phyloP scores from a whole-genome alignment of 2,329 filamentous ascomycete genomes.

The Aspergillaceae sp. region DNA sequence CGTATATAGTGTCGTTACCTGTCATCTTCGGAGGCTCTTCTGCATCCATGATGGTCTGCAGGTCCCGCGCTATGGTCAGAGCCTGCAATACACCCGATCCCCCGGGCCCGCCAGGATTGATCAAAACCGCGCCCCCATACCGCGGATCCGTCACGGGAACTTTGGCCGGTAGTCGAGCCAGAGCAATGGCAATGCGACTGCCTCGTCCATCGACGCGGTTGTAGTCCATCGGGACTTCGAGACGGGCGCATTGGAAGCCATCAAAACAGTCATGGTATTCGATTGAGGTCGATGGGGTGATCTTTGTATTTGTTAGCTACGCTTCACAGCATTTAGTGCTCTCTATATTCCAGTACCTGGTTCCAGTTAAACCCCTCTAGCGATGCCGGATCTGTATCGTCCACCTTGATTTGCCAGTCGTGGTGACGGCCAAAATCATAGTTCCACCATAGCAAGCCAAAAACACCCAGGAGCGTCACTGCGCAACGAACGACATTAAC shows the following conservation, averaged over 20 bases:
- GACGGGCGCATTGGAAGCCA: slow-evolving; percentile 41
- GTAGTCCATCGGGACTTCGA: slow-evolving; percentile 44
- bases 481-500: not conserved
- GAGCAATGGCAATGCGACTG: slow-evolving; percentile 34
- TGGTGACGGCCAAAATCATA: not conserved
- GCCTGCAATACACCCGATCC: slow-evolving; percentile 33
- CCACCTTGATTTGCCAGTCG: not conserved
- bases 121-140: slow-evolving; percentile 40
- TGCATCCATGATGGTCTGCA: slow-evolving; percentile 33
- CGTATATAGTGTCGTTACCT: not conserved
- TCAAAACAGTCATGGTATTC: slow-evolving; percentile 38
- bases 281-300: slow-evolving; percentile 20
- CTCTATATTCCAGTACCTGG: not conserved
- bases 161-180: slow-evolving; percentile 40
- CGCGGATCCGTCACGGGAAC: slow-evolving; percentile 32
- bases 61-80: slow-evolving; percentile 21
- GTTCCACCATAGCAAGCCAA: slow-evolving; percentile 10
- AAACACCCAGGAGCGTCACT: not conserved
- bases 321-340: not conserved
- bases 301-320: slow-evolving; percentile 7
- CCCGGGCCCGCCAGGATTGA: slow-evolving; percentile 43
- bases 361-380: not conserved
- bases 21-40: slow-evolving; percentile 12
- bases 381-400: not conserved
- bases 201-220: slow-evolving; percentile 25